Percentiles rank a stretch among this genome's conserved stretches.
These are phyloP conservation scores for Heliamphora exappendiculata DNA, from an alignment of 148 eudicot species.

Conservation along the genomic window DNA sequence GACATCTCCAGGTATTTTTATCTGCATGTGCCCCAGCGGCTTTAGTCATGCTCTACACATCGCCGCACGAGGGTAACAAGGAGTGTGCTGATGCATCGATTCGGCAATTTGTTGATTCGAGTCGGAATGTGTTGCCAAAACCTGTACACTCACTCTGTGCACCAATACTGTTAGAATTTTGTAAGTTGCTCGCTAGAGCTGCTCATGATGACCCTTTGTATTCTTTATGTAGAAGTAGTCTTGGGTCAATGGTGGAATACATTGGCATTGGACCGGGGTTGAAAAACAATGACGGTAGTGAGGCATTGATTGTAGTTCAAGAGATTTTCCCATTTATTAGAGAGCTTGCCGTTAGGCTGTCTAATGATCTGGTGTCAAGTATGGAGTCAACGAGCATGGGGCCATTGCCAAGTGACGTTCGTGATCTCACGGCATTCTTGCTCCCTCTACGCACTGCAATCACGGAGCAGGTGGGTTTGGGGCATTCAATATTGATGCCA, in stretches of 20 bases:
- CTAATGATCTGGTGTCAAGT: constrained; percentile 19
- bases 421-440: constrained; percentile 54
- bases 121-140: constrained; percentile 10
- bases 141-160: constrained; percentile 18
- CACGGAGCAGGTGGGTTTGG: not conserved
- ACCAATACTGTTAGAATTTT: constrained; percentile 55
- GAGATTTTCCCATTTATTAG: constrained; percentile 46
- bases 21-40: constrained; percentile 43
- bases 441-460: constrained; percentile 29
- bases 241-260: constrained; percentile 45
- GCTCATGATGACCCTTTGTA: constrained; percentile 36
- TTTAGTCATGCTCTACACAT: constrained; percentile 55
- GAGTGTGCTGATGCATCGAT: constrained; percentile 46
- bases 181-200: constrained; percentile 37
- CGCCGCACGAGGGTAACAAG: constrained; percentile 21
- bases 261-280: constrained; percentile 16
- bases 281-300: not conserved
- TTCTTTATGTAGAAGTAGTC: constrained; percentile 45
- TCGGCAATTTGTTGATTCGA: constrained; percentile 27
- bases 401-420: constrained; percentile 32
- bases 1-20: constrained; percentile 35
- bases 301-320: constrained; percentile 18
- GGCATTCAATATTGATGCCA: constrained; percentile 18
- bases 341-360: constrained; percentile 43
- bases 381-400: constrained; percentile 12